Evolutionary conservation across 345 rosid genomes (phyloP), one percentile per base, ranked within the genome.

Genomic region (Camelina hispida): DNA sequence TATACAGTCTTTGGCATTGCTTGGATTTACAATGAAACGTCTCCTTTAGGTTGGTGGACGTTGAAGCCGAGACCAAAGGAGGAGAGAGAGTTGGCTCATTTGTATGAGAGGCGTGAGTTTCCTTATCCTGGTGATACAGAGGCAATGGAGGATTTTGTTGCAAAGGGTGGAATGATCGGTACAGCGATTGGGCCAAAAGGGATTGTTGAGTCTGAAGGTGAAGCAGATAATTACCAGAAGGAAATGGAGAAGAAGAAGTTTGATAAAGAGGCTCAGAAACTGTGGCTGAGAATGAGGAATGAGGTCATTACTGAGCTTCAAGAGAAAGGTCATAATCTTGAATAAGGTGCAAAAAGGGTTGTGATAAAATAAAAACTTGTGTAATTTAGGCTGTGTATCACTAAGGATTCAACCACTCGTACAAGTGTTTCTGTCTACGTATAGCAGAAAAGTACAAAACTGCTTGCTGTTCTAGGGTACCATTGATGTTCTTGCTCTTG

Each of bases 31-130:
- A 88, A 89, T 37, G 93, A 90, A 76, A 90, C 93, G 0, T 92
- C 98, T 6, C 93, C 98, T 1, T 83, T 92, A 3, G 96, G 98
- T 15, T 95, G 96, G 97, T 92, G 97, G 96, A 89, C 93, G 12
- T 70, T 92, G 79, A 92, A 84, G 88, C 96, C 97, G 1, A 83
- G 81, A 74, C 93, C 93, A 15, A 92, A 88, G 82, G 97, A 92
- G 72, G 98, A 90, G 80, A 80, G 66, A 22, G 93, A 90, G 56
- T 54, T 88, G 47, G 93, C 96, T 2, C 97, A 88, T 76, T 57
- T 95, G 68, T 90, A 92, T 35, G 97, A 92, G 78, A 80, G 94
- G 60, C 79, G 83, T n/a, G 84, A 88, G 69, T 92, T 84, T 71
- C 94, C 98, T 6, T 92, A 92, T 82, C 98, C 98, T 0, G 97